Conservation (phyloP, 2,329 filamentous ascomycete species). For the Tolypocladium album region DNA sequence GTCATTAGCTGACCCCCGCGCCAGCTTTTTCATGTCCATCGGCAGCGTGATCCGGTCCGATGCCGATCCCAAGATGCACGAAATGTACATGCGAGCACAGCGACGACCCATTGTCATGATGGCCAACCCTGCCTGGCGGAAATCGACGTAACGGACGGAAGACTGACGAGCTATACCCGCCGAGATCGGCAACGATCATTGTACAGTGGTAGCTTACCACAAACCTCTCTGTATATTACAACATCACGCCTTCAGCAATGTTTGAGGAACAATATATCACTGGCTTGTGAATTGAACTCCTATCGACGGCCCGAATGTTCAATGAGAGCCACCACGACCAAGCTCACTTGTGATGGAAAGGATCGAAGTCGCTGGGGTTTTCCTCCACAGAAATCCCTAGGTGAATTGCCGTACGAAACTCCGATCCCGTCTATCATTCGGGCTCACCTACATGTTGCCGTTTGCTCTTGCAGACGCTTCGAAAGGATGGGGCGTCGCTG, state of each 20-base stretch:
- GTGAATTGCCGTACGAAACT: too few relatives aligned
- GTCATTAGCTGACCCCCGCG: slow-evolving; percentile 8
- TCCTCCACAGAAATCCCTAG: not conserved
- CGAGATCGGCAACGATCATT: not conserved
- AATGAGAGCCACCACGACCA: not conserved
- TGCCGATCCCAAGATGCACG: slow-evolving; percentile 61
- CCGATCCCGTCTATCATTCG: too few relatives aligned
- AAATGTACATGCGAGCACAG: slow-evolving; percentile 66
- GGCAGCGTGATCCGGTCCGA: slow-evolving; percentile 94
- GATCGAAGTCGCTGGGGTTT: not conserved
- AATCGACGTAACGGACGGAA: not conserved
- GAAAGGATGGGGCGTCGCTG: too few relatives aligned
- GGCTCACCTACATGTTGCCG: not conserved
- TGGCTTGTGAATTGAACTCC: not conserved
- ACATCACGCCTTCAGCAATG: not conserved
- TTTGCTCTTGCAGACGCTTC: not conserved
- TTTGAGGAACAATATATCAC: not conserved
- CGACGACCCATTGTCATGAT: slow-evolving; percentile 58
- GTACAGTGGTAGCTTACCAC: not conserved
- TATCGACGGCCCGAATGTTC: not conserved
- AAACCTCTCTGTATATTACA: not conserved
- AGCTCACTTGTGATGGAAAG: not conserved
- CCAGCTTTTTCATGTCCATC: slow-evolving; percentile 94
- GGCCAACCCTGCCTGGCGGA: slow-evolving; percentile 27
- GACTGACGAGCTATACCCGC: slow-evolving; percentile 2